A percentile compares a stretch with the other conserved stretches of the same genome.
phyloP scores from a whole-genome alignment of 2,329 filamentous ascomycete genomes.

The Remersonia thermophila region DNA sequence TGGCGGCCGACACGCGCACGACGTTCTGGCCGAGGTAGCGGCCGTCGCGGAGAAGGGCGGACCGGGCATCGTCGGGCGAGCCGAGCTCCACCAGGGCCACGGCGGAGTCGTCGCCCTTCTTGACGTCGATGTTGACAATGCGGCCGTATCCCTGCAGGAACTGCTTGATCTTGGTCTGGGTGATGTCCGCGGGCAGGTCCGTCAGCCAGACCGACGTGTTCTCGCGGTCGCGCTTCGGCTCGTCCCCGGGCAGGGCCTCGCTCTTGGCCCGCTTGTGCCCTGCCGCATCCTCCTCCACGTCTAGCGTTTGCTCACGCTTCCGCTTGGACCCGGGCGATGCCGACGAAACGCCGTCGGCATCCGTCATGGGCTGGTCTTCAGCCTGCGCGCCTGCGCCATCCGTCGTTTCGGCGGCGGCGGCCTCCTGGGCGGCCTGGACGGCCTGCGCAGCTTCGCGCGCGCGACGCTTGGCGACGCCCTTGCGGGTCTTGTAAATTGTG shows the following conservation, averaged over 20 bases:
- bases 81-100: slow-evolving; percentile 80
- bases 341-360: slow-evolving; percentile 18
- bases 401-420: slow-evolving; percentile 19
- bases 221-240: slow-evolving; percentile 71
- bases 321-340: slow-evolving; percentile 45
- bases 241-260: slow-evolving; percentile 21
- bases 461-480: slow-evolving; percentile 49
- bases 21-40: slow-evolving; percentile 64
- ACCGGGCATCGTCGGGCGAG: slow-evolving; percentile 63
- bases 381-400: slow-evolving; percentile 15
- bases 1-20: slow-evolving; percentile 63
- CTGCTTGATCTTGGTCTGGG: slow-evolving; percentile 63
- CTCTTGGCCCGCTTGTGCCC: slow-evolving; percentile 56
- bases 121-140: slow-evolving; percentile 63
- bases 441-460: slow-evolving; percentile 52
- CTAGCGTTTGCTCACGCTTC: slow-evolving; percentile 53
- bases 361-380: slow-evolving; percentile 12
- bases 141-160: slow-evolving; percentile 88
- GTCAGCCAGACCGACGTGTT: slow-evolving; percentile 75
- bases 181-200: slow-evolving; percentile 58
- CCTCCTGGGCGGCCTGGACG: slow-evolving; percentile 24
- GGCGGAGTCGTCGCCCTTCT: slow-evolving; percentile 45
- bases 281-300: slow-evolving; percentile 38
- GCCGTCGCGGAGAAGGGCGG: slow-evolving; percentile 68
- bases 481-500: slow-evolving; percentile 56